Base-by-base conservation (phyloP, 495 filamentous ascomycete species). In the Cudoniella acicularis region DNA sequence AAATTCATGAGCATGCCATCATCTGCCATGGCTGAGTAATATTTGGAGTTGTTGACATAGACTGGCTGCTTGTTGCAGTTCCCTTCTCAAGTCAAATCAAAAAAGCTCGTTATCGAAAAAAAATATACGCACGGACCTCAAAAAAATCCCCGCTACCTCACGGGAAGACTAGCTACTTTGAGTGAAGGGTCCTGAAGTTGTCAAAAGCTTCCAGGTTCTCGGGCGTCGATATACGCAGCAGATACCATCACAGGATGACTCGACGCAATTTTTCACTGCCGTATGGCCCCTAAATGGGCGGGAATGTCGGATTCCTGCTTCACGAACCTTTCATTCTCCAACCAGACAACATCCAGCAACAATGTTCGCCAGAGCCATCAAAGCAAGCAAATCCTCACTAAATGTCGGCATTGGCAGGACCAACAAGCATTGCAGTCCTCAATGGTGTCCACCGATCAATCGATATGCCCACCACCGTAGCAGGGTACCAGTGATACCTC, bases 1-100 rank as follows among this genome's bases (percentile, higher is more conserved):
- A 97, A 97, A 69, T 98, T 98, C 70, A 97, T 78, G 49, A 97
- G 82, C 83, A 98, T 87, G 51, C 90, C 91, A 86, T 96, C 89
- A 76, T 97, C 91, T 20, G 91, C 90, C 92, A 96, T 97, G 46
- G 48, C 51, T 60, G 60, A 48, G 16, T 27, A 22, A n/a, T 11
- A 30, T 22, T 22, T 36, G 27, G 20, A 30, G 26, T 16, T 55
- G 54, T 13, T 11, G 42, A 8, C n/a, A 42, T 18, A 18, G n/a
- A 46, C 17, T 3, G 8, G 43, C 11, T n/a, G 43, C 18, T 17
- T 16, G 6, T n/a, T 46, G 11, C 8, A 16, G 8, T 17, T 21
- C 8, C 18, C 4, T 9, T 3, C 18, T 21, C 11, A 6, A 6
- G n/a, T 46, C 4, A 21, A 46, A 46, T 46, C 21, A 52, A 47